A percentile compares a stretch with the other conserved stretches of the same genome.
These are phyloP conservation scores for Candida neerlandica DNA, from an alignment of 1,139 yeast species.

Conservation along the genomic window DNA sequence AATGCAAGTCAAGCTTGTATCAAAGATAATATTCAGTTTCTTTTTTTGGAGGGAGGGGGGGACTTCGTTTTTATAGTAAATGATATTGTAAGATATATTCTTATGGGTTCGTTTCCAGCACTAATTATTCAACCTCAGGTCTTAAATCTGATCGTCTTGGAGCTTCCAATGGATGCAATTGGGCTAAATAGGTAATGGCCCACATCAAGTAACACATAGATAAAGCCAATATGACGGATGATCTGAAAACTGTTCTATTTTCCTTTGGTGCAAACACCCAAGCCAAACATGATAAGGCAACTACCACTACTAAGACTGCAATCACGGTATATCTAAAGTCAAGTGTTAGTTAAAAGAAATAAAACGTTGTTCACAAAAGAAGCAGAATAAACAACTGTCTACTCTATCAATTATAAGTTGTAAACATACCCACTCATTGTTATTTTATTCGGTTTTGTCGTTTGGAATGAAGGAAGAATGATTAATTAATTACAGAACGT, in stretches of 20 bases:
- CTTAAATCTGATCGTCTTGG: constrained; percentile 80
- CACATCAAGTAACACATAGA: constrained; percentile 94
- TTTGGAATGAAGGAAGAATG: neutral
- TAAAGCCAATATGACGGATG: constrained; percentile 77
- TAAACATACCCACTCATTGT: constrained; percentile 28
- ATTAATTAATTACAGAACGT: neutral
- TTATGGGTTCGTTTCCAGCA: neutral
- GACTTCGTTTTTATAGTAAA: neutral
- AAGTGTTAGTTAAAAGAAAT: constrained; percentile 21
- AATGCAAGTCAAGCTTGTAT: neutral
- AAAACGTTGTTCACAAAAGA: neutral
- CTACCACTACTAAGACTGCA: constrained; percentile 62
- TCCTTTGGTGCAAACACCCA: constrained; percentile 66
- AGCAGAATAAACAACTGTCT: neutral
- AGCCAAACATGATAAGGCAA: constrained; percentile 60
- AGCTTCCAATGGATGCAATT: constrained; percentile 77
- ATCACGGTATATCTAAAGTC: constrained; percentile 70
- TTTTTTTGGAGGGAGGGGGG: too few species aligned
- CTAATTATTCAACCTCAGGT: constrained; percentile 49
- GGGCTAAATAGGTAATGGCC: constrained; percentile 86
- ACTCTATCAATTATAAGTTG: neutral
- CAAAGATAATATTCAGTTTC: too few species aligned
- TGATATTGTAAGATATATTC: constrained; percentile 12
- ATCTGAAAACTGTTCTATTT: constrained; percentile 80
- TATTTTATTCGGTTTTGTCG: neutral